Evolutionary conservation across 495 filamentous ascomycete genomes (phyloP), one percentile per base, ranked within the genome.

Genomic region (Aspergillus bertholletiae): DNA sequence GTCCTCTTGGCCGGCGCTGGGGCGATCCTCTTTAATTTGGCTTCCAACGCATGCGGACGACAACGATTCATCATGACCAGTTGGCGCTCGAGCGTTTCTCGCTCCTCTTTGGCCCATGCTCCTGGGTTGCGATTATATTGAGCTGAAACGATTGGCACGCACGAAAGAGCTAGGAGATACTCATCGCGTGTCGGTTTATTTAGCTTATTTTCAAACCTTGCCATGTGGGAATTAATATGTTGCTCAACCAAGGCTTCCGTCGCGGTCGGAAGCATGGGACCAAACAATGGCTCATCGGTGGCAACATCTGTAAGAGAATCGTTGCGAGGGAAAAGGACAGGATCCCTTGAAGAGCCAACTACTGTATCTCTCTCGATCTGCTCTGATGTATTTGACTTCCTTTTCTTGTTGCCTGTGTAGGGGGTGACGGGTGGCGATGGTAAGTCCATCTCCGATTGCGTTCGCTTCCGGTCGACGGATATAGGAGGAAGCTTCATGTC

Each of bases 371-470:
- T 66, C 50, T 72, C 67, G 22, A 68, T 63, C 24, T 75, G 70
- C 6, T 80, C 72, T n/a, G 71, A 63, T n/a, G 60, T 56, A 30
- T 69, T 67, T 5, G 76, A 73, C 55, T 72, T 77, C 47, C 77
- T 65, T 35, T 81, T 78, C 56, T 77, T 76, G 58, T 77, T 79
- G 50, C 80, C 80, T 22, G 74, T 75, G 49, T 80, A 82, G 12
- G 88, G 88, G 22, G 88, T 90, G 35, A 88, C 80, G 7, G 88
- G 88, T 60, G 88, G 88, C 37, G 88, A 90, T 28, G 86, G 80
- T 24, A 86, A 73, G 12, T 80, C 73, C 68, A 76, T 74, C 61
- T 74, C 73, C 54, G 72, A 77, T 60, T 73, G 76, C 53, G 67
- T 77, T 57, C 69, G 71, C 58, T 75, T 78, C 56, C 72, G 71